phyloP scores from a whole-genome alignment of 2,329 filamentous ascomycete genomes.

The Didymosphaeria variabile region DNA sequence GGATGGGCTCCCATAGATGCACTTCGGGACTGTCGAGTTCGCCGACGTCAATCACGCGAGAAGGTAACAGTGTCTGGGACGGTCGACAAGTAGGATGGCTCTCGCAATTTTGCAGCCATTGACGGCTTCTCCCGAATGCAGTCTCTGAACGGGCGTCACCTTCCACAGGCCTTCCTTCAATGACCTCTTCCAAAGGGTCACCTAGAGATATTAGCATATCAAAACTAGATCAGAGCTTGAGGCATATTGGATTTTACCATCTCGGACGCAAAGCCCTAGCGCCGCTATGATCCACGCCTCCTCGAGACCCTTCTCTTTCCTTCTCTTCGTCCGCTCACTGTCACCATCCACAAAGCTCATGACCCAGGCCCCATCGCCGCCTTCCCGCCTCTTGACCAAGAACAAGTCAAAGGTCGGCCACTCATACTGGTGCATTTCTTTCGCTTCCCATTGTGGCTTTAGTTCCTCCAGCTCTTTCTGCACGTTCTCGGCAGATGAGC shows the following conservation, averaged over 20 bases:
- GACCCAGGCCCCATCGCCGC: slow-evolving; percentile 17
- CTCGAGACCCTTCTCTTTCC: slow-evolving; percentile 5
- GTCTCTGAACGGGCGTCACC: neutral
- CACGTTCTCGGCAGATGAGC: slow-evolving; percentile 18
- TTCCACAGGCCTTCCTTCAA: slow-evolving; percentile 16
- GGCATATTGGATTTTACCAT: neutral
- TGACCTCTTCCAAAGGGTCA: slow-evolving; percentile 11
- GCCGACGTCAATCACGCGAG: slow-evolving; percentile 20
- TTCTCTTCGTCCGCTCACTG: neutral
- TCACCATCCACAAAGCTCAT: slow-evolving; percentile 17
- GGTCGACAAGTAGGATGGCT: slow-evolving; percentile 15
- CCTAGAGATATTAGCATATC: slow-evolving; percentile 5
- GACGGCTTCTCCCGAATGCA: slow-evolving; percentile 11
- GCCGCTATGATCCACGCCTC: slow-evolving; percentile 18
- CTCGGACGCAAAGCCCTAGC: slow-evolving; percentile 15
- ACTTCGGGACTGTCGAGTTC: slow-evolving; percentile 3
- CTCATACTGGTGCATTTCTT: slow-evolving; percentile 6
- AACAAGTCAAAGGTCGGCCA: slow-evolving; percentile 18
- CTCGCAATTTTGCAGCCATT: slow-evolving; percentile 16
- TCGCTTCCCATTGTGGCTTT: slow-evolving; percentile 16
- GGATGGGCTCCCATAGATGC: slow-evolving; percentile 17
- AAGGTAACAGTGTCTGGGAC: slow-evolving; percentile 10
- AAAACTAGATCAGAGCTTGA: neutral
- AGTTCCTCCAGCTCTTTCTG: slow-evolving; percentile 12
- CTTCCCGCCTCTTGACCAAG: slow-evolving; percentile 17